Conservation (phyloP, 2,329 filamentous ascomycete species). For the Metarhizium humberi region DNA sequence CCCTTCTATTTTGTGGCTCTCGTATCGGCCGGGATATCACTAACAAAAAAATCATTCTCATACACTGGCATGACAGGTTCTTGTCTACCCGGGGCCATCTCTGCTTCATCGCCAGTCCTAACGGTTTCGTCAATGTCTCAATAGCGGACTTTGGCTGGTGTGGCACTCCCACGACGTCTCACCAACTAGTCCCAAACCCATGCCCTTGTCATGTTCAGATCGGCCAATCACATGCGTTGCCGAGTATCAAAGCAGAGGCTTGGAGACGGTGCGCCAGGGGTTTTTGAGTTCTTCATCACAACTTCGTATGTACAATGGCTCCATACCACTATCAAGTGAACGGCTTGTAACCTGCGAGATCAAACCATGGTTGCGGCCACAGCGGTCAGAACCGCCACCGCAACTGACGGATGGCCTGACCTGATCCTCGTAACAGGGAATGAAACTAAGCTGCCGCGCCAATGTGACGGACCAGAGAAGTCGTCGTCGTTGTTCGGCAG, state of each 20-base stretch:
- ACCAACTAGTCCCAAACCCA: not conserved
- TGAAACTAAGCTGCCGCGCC: not conserved
- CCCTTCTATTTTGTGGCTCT: too few species aligned
- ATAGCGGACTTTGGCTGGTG: not conserved
- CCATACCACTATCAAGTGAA: too few species aligned
- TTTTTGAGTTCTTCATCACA: not conserved
- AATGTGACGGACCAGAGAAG: not conserved
- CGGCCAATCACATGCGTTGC: not conserved
- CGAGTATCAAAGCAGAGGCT: not conserved
- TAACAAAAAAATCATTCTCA: not conserved
- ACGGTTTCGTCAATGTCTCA: conserved; percentile 5
- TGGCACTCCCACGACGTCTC: not conserved
- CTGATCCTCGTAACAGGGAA: too few species aligned
- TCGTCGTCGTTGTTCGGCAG: not conserved
- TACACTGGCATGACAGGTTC: not conserved
- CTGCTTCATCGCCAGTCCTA: not conserved
- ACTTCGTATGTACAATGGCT: not conserved
- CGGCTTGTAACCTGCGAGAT: not conserved
- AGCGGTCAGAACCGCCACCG: not conserved
- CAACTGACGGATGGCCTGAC: not conserved
- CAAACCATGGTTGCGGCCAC: not conserved
- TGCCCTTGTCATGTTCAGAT: not conserved
- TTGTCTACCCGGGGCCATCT: not conserved
- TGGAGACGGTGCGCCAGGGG: not conserved
- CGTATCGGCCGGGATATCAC: too few species aligned